Evolutionary conservation across 2,329 filamentous ascomycete species (phyloP).

Genomic region (Colletotrichum melonis): DNA sequence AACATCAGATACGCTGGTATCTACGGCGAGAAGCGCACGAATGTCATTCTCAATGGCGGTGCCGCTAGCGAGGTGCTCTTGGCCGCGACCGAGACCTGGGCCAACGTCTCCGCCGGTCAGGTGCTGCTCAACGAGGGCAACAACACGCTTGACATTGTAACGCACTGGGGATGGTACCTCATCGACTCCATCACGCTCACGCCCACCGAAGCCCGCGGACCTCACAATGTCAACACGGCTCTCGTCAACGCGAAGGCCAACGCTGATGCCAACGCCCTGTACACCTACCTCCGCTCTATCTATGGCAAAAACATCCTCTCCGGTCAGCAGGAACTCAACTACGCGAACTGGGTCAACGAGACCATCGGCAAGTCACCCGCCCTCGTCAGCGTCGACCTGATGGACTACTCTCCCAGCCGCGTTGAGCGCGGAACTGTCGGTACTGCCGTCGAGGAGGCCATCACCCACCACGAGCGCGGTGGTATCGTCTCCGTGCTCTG

Average conservation of each 20-base stretch:
- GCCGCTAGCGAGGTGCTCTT: slow-evolving; percentile 54
- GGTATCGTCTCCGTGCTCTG: slow-evolving; percentile 60
- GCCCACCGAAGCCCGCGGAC: slow-evolving; percentile 47
- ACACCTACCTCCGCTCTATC: slow-evolving; percentile 54
- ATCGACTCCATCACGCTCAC: slow-evolving; percentile 56
- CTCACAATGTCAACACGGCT: slow-evolving; percentile 50
- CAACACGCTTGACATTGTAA: slow-evolving; percentile 58
- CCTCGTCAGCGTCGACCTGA: slow-evolving; percentile 57
- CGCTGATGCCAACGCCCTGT: slow-evolving; percentile 49
- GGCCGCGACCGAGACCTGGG: slow-evolving; percentile 50
- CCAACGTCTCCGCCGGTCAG: slow-evolving; percentile 54
- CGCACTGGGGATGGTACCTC: slow-evolving; percentile 62
- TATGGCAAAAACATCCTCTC: slow-evolving; percentile 60
- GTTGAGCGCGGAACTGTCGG: slow-evolving; percentile 53
- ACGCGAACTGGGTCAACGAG: slow-evolving; percentile 54
- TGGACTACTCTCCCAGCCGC: slow-evolving; percentile 60
- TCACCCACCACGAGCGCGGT: slow-evolving; percentile 53
- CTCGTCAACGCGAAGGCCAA: slow-evolving; percentile 53
- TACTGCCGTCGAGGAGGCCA: slow-evolving; percentile 58
- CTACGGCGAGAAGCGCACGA: slow-evolving; percentile 58
- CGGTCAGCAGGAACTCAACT: slow-evolving; percentile 58
- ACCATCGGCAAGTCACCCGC: slow-evolving; percentile 61
- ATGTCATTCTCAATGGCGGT: slow-evolving; percentile 55
- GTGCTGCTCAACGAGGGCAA: slow-evolving; percentile 54
- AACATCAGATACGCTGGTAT: slow-evolving; percentile 56